Base-by-base conservation (phyloP, 2,329 filamentous ascomycete genomes). In the Fusarium nelsonii region DNA sequence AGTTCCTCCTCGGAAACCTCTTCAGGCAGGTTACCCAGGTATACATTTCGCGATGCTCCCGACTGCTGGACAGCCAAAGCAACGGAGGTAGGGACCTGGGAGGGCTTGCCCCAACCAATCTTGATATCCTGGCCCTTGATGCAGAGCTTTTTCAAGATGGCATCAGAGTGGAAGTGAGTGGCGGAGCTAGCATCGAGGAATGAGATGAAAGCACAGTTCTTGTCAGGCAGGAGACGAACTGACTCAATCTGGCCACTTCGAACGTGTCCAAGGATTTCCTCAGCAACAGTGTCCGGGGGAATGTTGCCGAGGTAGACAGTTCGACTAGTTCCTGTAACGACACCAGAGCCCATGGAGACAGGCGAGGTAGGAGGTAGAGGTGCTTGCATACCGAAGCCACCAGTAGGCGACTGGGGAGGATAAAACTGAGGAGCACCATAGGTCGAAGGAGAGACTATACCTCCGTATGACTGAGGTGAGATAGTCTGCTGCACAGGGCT, bases 141-240 rank as follows among this genome's bases (percentile, higher is more conserved):
- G 75, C 94, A 94, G 78, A 99, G 89, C 87, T 98, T 99, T 87
- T 99, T 99, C 87, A 99, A 88, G 82, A 99, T 99, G 73, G 96
- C 96, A 85, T 99, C 96, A 20, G 96, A 99, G 85, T 99, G 96
- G 84, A 99, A 99, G 80, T 99, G 96, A 23, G 95, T 98, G 58
- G 96, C 96, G 32, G 96, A 97, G 83, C 94, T 97, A 75, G 94
- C 94, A 77, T 99, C 96, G 71, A 99, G 86, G 84, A 99, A 99
- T 9, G 96, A 99, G 78, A 99, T 98, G 85, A 99, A 99, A 61
- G 96, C 96, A 78, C 96, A 99, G 86, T 98, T 99, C 92, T 98
- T 99, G 83, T 99, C 96, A 26, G 95, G 93, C 57, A 99, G 86
- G 70, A 99, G 87, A 74, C 96, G 92, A 54, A 99, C 96, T n/a